These are phyloP conservation scores for Ophiognomonia clavigignenti-juglandacearum DNA, from an alignment of 2,329 filamentous ascomycete genomes.

Conservation along the genomic window DNA sequence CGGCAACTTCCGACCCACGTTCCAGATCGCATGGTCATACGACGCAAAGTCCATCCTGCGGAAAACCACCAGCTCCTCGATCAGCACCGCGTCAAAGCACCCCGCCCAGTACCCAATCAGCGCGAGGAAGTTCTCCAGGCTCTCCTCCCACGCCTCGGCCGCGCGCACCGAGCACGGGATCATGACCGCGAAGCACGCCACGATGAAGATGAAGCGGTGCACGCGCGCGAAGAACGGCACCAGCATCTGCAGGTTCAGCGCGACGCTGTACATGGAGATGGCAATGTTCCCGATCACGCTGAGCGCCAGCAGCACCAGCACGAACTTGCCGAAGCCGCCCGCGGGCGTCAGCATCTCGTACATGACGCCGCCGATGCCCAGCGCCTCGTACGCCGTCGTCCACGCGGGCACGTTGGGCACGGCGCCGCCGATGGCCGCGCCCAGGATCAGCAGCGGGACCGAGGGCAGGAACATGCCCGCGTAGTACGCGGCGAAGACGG, in stretches of 20 bases:
- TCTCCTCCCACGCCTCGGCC: conserved; percentile 51
- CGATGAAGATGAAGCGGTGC: conserved; percentile 52
- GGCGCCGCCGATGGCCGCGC: conserved; percentile 47
- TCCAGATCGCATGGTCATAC: conserved; percentile 45
- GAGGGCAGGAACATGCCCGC: conserved; percentile 45
- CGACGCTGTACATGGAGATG: conserved; percentile 33
- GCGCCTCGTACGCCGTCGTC: conserved; percentile 34
- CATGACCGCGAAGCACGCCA: conserved; percentile 53
- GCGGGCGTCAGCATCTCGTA: conserved; percentile 41
- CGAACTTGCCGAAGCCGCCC: conserved; percentile 41
- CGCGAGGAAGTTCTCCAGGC: conserved; percentile 51
- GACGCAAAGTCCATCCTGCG: conserved; percentile 37
- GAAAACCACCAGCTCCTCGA: conserved; percentile 44
- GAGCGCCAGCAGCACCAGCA: conserved; percentile 40
- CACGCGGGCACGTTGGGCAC: conserved; percentile 38
- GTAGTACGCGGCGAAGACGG: conserved; percentile 46
- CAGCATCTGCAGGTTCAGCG: conserved; percentile 47
- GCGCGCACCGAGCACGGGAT: conserved; percentile 55
- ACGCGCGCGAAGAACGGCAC: conserved; percentile 50
- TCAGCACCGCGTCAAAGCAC: conserved; percentile 46
- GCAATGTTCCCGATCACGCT: conserved; percentile 40
- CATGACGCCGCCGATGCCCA: conserved; percentile 40
- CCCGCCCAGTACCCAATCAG: conserved; percentile 57
- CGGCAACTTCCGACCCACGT: conserved; percentile 38
- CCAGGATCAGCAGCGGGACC: conserved; percentile 42